Conservation (phyloP, 192 early-diverging fungal species). For the Backusella westeae region DNA sequence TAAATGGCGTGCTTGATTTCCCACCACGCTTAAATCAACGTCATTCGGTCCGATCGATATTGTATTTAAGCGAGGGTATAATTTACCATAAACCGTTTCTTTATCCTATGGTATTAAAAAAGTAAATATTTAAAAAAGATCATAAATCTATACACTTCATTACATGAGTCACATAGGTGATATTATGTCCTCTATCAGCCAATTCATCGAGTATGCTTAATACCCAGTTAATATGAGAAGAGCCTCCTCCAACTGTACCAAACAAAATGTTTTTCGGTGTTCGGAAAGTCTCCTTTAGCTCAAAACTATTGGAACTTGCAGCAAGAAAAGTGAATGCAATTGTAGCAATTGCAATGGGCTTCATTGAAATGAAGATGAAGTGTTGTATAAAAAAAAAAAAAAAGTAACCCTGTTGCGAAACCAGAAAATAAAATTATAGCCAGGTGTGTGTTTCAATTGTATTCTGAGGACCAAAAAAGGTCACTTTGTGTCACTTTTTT, state of each 20-base stretch:
- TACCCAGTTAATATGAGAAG: constrained; percentile 13
- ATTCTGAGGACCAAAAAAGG: background rate
- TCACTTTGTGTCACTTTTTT: background rate
- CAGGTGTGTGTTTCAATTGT: background rate
- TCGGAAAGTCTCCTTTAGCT: constrained; percentile 4
- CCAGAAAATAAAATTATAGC: background rate
- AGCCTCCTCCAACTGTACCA: constrained; percentile 4
- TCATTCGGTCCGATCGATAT: background rate
- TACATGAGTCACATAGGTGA: constrained; percentile 1
- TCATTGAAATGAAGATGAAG: background rate
- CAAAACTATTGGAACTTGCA: background rate
- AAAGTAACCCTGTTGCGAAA: background rate
- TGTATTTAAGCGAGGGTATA: background rate
- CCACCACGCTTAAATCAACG: background rate
- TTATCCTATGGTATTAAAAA: background rate
- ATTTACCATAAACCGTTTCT: background rate
- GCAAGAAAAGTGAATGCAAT: background rate
- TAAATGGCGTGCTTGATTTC: background rate
- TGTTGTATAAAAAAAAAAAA: background rate
- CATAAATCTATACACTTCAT: background rate
- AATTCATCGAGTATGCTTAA: constrained; percentile 5
- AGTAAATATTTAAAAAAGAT: background rate
- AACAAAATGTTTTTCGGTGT: constrained; percentile 6
- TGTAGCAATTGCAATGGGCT: background rate
- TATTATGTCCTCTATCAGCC: constrained; percentile 3